Evolutionary conservation across 1,284 basidiomycete species (phyloP).

Genomic region (Apiotrichum akiyoshidainum): DNA sequence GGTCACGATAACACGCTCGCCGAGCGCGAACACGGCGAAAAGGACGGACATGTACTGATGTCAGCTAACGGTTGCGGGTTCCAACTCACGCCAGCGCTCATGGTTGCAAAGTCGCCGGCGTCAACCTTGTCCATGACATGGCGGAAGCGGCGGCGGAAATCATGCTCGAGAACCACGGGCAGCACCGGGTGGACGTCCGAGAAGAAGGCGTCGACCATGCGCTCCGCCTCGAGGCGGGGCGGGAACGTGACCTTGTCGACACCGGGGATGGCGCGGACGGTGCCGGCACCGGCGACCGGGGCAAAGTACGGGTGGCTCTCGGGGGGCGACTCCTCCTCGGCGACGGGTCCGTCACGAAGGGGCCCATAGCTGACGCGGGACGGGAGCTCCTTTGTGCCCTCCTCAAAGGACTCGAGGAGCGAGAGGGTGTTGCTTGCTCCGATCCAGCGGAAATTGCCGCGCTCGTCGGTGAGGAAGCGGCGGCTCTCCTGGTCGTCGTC

Average conservation of each 20-base stretch:
- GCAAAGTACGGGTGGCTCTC: constrained; percentile 67
- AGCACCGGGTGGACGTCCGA: constrained; percentile 75
- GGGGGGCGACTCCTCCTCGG: constrained; percentile 10
- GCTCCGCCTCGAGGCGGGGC: constrained; percentile 72
- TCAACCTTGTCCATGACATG: constrained; percentile 62
- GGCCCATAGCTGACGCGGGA: constrained; percentile 15
- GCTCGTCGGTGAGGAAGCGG: constrained; percentile 57
- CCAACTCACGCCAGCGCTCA: constrained; percentile 21
- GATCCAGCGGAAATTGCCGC: constrained; percentile 87
- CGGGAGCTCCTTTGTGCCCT: constrained; percentile 12
- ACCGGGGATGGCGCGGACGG: constrained; percentile 72
- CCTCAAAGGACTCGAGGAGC: constrained; percentile 75
- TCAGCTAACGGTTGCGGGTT: constrained; percentile 43
- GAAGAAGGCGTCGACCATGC: constrained; percentile 82
- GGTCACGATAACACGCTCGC: constrained; percentile 58
- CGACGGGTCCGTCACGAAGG: constrained; percentile 8
- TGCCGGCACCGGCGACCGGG: constrained; percentile 80
- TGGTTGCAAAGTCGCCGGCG: constrained; percentile 30
- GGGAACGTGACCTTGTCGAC: constrained; percentile 85
- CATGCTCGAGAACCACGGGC: constrained; percentile 76
- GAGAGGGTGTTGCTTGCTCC: constrained; percentile 87
- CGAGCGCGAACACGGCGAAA: constrained; percentile 76
- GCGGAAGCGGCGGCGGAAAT: constrained; percentile 68
- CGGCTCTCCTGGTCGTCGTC: constrained; percentile 52
- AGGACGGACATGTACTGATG: constrained; percentile 77